A percentile compares a stretch with the other conserved stretches of the same genome.
Evolutionary conservation across 2,329 filamentous ascomycete species (phyloP).

Genomic region (Pseudogymnoascus sp.): DNA sequence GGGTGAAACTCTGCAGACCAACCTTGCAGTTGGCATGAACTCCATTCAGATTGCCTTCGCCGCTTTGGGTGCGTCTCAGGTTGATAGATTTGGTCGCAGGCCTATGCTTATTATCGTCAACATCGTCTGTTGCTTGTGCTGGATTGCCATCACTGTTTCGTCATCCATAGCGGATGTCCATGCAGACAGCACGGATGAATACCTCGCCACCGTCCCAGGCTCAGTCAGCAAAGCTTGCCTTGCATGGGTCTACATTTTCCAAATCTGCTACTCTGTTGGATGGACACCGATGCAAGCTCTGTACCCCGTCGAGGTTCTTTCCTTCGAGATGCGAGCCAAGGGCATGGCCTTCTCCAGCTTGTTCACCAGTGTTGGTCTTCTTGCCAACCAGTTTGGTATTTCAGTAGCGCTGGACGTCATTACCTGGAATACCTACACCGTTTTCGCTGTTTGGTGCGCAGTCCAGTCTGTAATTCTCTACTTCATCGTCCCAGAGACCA

Average conservation of each 20-base stretch:
- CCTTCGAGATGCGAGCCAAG: conserved; percentile 47
- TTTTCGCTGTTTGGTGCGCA: conserved; percentile 39
- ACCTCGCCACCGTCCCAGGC: conserved; percentile 13
- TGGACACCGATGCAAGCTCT: conserved; percentile 38
- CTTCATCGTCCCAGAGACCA: conserved; percentile 43
- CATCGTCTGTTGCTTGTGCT: conserved; percentile 39
- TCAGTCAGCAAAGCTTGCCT: conserved; percentile 37
- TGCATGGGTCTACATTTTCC: conserved; percentile 47
- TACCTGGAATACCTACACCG: conserved; percentile 46
- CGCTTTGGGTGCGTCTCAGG: conserved; percentile 46
- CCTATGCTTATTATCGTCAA: conserved; percentile 44
- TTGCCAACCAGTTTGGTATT: conserved; percentile 39
- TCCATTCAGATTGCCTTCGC: conserved; percentile 47
- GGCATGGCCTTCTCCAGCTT: conserved; percentile 44
- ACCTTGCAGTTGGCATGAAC: conserved; percentile 44
- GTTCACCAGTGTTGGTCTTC: conserved; percentile 36
- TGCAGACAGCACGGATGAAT: neutral
- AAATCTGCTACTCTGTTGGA: conserved; percentile 42
- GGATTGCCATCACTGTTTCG: conserved; percentile 44
- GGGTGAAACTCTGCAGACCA: conserved; percentile 34
- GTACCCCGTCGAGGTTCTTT: conserved; percentile 47
- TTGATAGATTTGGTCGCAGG: conserved; percentile 50
- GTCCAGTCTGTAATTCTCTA: conserved; percentile 36
- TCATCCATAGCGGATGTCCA: conserved; percentile 20
- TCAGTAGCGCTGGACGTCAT: conserved; percentile 42